Evolutionary conservation across 1,284 basidiomycete species (phyloP).

Genomic region (Hypsizygus ulmarius): DNA sequence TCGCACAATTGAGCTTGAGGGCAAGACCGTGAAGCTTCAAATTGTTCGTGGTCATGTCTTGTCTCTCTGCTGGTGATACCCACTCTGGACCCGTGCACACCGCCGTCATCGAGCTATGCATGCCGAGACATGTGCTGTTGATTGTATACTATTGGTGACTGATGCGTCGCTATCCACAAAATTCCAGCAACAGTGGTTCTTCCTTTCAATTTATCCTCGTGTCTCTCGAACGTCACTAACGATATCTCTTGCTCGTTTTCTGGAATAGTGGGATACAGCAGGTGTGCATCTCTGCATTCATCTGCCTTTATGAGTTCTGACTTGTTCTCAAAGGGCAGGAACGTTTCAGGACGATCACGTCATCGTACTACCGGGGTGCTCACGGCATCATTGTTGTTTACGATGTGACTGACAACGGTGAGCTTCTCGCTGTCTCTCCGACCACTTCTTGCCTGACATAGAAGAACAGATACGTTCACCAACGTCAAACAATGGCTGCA

Average conservation of each 20-base stretch:
- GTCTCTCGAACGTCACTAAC: conserved; percentile 16
- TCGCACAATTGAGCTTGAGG: conserved; percentile 98
- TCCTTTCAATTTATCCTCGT: conserved; percentile 3
- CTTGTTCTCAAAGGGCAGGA: conserved; percentile 69
- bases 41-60: conserved; percentile 70
- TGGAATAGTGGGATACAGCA: conserved; percentile 90
- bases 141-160: too few relatives aligned
- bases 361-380: conserved; percentile 95
- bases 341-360: conserved; percentile 96
- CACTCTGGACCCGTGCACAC: too few relatives aligned
- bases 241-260: conserved; percentile 16
- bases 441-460: background rate
- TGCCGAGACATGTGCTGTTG: too few relatives aligned
- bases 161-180: too few relatives aligned
- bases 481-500: conserved; percentile 99
- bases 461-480: conserved; percentile 80
- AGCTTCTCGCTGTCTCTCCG: background rate
- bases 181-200: background rate
- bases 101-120: too few relatives aligned
- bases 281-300: conserved; percentile 40
- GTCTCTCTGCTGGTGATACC: conserved; percentile 2
- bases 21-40: conserved; percentile 99
- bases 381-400: conserved; percentile 99
- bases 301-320: conserved; percentile 7
- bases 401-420: conserved; percentile 97